Conservation (phyloP, 2,329 filamentous ascomycete genomes). For the Neocatenulostroma microsporum region DNA sequence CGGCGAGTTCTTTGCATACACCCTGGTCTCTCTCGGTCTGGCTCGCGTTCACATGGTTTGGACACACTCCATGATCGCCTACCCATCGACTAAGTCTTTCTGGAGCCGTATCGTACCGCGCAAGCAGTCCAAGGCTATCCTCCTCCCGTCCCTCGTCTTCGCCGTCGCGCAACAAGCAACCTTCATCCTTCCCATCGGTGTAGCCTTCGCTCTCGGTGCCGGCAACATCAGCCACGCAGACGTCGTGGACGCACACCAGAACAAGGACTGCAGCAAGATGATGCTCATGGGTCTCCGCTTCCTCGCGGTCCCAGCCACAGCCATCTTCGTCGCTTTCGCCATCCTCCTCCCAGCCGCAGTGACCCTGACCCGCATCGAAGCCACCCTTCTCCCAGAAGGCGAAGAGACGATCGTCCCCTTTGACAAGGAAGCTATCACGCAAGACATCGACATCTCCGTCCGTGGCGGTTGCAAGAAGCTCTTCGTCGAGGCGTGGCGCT, state of each 20-base stretch:
- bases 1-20: slow-evolving; percentile 42
- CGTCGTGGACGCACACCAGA: slow-evolving; percentile 16
- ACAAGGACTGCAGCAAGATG: slow-evolving; percentile 21
- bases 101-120: slow-evolving; percentile 62
- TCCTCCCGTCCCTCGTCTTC: slow-evolving; percentile 58
- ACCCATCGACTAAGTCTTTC: slow-evolving; percentile 54
- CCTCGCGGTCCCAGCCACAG: slow-evolving; percentile 31
- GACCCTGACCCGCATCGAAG: slow-evolving; percentile 73
- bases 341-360: slow-evolving; percentile 72
- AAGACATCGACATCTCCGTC: slow-evolving; percentile 63
- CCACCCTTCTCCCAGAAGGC: slow-evolving; percentile 73
- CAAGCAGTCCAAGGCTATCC: slow-evolving; percentile 60
- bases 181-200: slow-evolving; percentile 41
- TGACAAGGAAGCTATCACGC: slow-evolving; percentile 69
- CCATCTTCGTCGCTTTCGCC: slow-evolving; percentile 50
- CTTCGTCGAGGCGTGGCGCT: slow-evolving; percentile 69
- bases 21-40: slow-evolving; percentile 53
- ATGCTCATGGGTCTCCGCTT: slow-evolving; percentile 35
- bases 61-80: slow-evolving; percentile 79
- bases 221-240: slow-evolving; percentile 26
- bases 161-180: slow-evolving; percentile 48
- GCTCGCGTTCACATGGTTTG: slow-evolving; percentile 67
- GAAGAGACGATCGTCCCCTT: slow-evolving; percentile 82
- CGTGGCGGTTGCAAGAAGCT: slow-evolving; percentile 51
- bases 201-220: slow-evolving; percentile 43